Base-by-base conservation (phyloP, 257 asterid genomes). In the Salvia splendens region DNA sequence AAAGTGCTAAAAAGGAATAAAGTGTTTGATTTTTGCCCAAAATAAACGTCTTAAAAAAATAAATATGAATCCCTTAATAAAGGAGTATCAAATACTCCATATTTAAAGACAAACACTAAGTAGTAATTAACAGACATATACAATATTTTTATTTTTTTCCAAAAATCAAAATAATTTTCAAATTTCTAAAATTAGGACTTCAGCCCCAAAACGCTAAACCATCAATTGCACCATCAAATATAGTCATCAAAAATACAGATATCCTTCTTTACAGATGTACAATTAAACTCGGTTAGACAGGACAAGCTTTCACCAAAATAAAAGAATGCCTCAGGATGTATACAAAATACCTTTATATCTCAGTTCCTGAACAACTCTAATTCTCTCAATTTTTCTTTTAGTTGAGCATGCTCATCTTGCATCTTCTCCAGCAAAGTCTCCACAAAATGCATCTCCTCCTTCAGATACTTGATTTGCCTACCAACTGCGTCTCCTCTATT, bases 361-460 rank as follows among this genome's bases (percentile, higher is more conserved):
- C 72, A 82, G 76, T 80, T 81, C 74, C 86, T 71, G 48, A 71
- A 79, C 64, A 81, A 71, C 84, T 92, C 98, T 57, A 87, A 73
- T 16, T 92, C 92, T 61, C 68, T 69, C 75, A 92, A 47, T 51
- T 85, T 85, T 2, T 66, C 77, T 75, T 83, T 82, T n/a, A 92
- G 85, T 14, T 73, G 82, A n/a, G 83, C 65, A 60, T 87, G 85
- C 70, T 92, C 93, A 28, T 65, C 66, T 74, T 76, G 88, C 95
- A 92, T 75, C 78, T 83, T 89, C 65, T 82, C 87, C 63, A 92
- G 87, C 69, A 82, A 38, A 10, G 77, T 82, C 77, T 82, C 96
- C 5, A 86, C 77, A 73, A 86, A 77, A 63, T 76, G 78, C 96
- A 92, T 78, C 91, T 92, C 97, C 64, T 87, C 97, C 75, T 81